Evolutionary conservation across 345 rosid species (phyloP), one percentile per base, ranked within the genome.

Genomic region (Angophora floribunda): DNA sequence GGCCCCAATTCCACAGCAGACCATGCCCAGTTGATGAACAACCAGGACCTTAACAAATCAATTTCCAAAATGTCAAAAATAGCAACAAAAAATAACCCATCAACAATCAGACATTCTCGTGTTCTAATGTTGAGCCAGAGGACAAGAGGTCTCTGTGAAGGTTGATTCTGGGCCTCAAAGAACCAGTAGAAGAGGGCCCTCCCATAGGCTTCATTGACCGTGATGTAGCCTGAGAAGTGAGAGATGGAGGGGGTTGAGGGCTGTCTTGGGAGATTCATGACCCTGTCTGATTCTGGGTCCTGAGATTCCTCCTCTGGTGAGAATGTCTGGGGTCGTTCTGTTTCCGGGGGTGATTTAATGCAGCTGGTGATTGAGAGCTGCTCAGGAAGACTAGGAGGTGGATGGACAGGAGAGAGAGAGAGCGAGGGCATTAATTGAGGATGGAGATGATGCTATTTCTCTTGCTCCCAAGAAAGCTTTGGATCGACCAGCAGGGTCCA

Each of bases 161-260:
- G 91, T 49, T 91, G 89, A 87, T 95, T 91, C 84, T 91, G 92
- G 65, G 96, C 94, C 91, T 95, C 95, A 52, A 94, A 95, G 91
- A 95, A 95, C 97, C 96, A 95, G 90, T 92, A 95, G 91, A 95
- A 95, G 87, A 95, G 96, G 79, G 96, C 94, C 89, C 96, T 90
- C 50, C 94, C 93, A 61, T 93, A 91, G 85, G 92, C 91, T 85
- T 88, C 90, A 52, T 93, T 89, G 87, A 94, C 95, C 22, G 92
- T 93, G 89, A 95, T 87, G 88, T 95, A 95, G 44, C 97, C 97
- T 59, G 97, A 93, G 93, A 93, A 95, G 6, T 94, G 97, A 26
- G 93, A 89, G 89, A 94, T 86, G 82, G 90, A 85, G n/a, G 92
- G 94, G 47, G 9, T 87, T 16, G 88, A 51, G n/a, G 97, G 95